Evolutionary conservation across 2,329 filamentous ascomycete genomes (phyloP).

Genomic region (Paecilomyces variotii): DNA sequence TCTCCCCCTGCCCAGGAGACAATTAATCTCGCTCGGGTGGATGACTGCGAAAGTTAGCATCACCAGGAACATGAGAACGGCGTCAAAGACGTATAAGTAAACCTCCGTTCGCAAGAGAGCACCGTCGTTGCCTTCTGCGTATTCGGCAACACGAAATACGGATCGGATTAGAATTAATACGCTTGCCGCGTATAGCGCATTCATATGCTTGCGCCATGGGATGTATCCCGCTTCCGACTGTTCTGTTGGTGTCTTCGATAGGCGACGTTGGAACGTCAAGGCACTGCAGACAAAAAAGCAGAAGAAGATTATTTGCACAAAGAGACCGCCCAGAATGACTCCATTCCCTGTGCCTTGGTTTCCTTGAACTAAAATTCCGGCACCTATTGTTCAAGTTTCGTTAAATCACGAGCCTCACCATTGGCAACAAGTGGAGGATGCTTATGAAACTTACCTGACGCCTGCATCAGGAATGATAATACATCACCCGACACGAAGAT

Average conservation of each 20-base stretch:
- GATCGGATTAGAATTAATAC: constrained; percentile 12
- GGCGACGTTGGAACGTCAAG: constrained; percentile 16
- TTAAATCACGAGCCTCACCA: constrained; percentile 1
- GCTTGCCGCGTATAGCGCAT: constrained; percentile 15
- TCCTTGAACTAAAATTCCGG: constrained; percentile 17
- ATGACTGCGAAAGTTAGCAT: background rate
- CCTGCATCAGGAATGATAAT: constrained; percentile 25
- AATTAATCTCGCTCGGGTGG: constrained; percentile 2
- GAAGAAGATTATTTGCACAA: constrained; percentile 25
- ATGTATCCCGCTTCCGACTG: constrained; percentile 12
- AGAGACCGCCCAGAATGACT: constrained; percentile 22
- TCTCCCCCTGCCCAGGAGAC: constrained; percentile 1
- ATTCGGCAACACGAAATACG: constrained; percentile 16
- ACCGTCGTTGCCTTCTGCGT: constrained; percentile 11
- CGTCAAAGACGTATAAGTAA: constrained; percentile 16
- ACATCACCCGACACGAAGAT: constrained; percentile 25
- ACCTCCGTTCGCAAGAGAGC: constrained; percentile 12
- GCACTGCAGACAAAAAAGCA: constrained; percentile 20
- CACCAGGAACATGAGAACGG: constrained; percentile 11
- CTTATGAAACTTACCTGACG: constrained; percentile 13
- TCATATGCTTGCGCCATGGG: constrained; percentile 30
- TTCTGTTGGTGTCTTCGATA: constrained; percentile 21
- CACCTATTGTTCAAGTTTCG: constrained; percentile 8
- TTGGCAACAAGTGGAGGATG: background rate
- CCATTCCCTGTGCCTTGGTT: constrained; percentile 14